Conservation (phyloP, 768 basidiomycete species). For the Lactarius psammicola region DNA sequence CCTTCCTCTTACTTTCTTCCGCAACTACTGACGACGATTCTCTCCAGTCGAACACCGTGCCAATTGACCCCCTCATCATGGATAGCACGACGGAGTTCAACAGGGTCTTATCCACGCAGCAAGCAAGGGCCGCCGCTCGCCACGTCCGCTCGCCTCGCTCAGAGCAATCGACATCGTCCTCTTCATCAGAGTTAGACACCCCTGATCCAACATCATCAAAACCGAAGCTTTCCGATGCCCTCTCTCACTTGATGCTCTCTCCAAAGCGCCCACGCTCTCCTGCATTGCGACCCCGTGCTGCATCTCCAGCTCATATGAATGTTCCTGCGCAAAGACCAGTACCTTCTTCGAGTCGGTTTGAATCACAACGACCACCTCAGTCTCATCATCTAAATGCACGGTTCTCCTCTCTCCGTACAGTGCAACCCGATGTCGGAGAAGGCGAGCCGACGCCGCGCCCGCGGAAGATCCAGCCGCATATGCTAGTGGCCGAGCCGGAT, state of each 20-base stretch:
- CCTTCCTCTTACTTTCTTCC: constrained; percentile 17
- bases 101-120: constrained; percentile 55
- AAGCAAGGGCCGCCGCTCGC: constrained; percentile 42
- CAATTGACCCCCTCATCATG: constrained; percentile 57
- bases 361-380: constrained; percentile 3
- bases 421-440: constrained; percentile 11
- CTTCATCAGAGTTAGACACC: constrained; percentile 47
- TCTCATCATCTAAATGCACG: neutral
- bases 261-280: constrained; percentile 63
- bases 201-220: constrained; percentile 44
- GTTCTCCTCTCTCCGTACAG: constrained; percentile 12
- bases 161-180: constrained; percentile 46
- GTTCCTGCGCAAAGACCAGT: constrained; percentile 2
- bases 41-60: constrained; percentile 34
- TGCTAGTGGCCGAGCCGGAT: constrained; percentile 40
- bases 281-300: constrained; percentile 16
- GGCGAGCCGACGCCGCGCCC: constrained; percentile 26
- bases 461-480: constrained; percentile 14
- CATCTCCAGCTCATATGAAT: constrained; percentile 5
- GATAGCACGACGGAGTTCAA: constrained; percentile 64
- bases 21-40: constrained; percentile 12
- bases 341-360: neutral
- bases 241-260: constrained; percentile 69
- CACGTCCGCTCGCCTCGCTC: constrained; percentile 47
- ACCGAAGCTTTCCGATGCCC: constrained; percentile 67